Evolutionary conservation across 108 stramenopile genomes (phyloP), one percentile per base, ranked within the genome.

Genomic region (Cylindrotheca fusiformis): DNA sequence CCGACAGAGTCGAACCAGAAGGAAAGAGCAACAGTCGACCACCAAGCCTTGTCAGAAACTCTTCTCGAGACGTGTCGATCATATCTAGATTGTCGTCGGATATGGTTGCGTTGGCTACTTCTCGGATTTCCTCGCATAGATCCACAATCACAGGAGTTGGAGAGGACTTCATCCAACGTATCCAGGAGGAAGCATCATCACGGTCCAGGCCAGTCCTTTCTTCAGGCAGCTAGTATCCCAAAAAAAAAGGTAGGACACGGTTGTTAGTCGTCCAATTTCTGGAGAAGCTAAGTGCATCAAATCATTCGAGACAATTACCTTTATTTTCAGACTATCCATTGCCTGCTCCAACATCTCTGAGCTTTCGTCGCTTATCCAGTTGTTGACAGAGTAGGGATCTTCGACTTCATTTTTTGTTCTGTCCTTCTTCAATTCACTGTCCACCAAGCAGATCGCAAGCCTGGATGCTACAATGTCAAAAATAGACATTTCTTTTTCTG

Each of bases 81-180:
- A 68, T 48, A 5, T 70, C 67, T 5, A 82, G 64, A 49, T 74
- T 64, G 3, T 62, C 56, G 52, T 76, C 57, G 0, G 81, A 62
- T 18, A 90, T 71, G n/a, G 63, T 69, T 28, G 44, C 36, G 60
- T 76, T 74, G 31, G 68, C 76, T 32, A 58, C 32, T 10, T 12
- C 26, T 24, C 71, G 47, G 33, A 77, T 48, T 56, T 72, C 72
- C 22, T 52, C 41, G 8, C 87, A 85, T 50, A 88, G 58, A 69
- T 91, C 85, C 25, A 91, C 70, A 53, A 86, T 66, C 14, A 80
- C 53, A 10, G 87, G 83, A 4, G 83, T 69, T 0, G 87, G 87
- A 8, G 76, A 32, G 26, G 79, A 58, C 63, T 78, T 86, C 83
- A 91, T 88, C 90, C 90, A 91, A 67, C 82, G 72, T 25, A 88